Evolutionary conservation across 108 stramenopile species (phyloP), one percentile per base, ranked within the genome.

Genomic region (Cylindrotheca fusiformis): DNA sequence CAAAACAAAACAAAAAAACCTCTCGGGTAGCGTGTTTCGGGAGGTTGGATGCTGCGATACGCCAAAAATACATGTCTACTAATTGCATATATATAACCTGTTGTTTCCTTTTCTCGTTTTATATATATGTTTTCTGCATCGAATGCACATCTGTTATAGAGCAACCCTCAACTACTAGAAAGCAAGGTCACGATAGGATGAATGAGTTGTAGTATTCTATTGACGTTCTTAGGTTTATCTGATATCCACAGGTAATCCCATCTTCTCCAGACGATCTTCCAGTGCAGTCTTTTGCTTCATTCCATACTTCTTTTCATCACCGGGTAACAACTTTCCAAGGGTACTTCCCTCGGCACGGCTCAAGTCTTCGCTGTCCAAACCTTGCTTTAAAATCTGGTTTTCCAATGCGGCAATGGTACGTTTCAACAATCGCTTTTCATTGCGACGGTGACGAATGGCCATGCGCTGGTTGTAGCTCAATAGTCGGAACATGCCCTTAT

Each of bases 361-460:
- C 63, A 87, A 67, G 45, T 82, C 84, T 32, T 80, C 81, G 1
- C 71, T 79, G 60, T 91, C 84, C 60, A 94, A 69, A 51, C 93
- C 93, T 48, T 86, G 86, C 57, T 75, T 72, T 12, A 63, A 47
- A 31, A 91, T 79, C 55, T 94, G 88, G 53, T 86, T 87, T 72
- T 91, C 88, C 48, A 91, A 57, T 4, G 95, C 95, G 6, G 91
- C 92, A 67, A 96, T 83, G 26, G 95, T 96, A 47, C 90, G 73
- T 70, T 89, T 87, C 47, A 96, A 68, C 51, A 96, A 64, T n/a
- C 95, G 67, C 72, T 96, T 93, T 65, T 96, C 95, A 61, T 91
- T 93, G 20, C 88, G 72, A 26, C 91, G 72, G 60, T 93, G 91
- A 41, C 92, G 80, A 3, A 90, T 76, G 8, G 91, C 95, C 95